A percentile compares a stretch with the other conserved stretches of the same genome.
Evolutionary conservation across 139 green algal species (phyloP).

Genomic region (Desmodesmus armatus): DNA sequence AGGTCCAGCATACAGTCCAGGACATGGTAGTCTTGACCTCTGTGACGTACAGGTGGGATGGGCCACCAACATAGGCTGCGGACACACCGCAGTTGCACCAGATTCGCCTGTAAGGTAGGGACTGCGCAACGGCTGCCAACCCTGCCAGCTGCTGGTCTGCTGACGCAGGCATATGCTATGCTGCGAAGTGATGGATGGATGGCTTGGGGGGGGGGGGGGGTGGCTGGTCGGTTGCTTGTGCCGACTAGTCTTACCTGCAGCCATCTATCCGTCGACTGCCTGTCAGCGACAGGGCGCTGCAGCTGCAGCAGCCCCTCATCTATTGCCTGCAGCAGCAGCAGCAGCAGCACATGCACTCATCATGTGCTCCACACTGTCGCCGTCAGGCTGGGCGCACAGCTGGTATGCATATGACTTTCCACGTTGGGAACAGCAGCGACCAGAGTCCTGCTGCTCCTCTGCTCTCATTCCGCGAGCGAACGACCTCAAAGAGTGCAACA

Average conservation of each 20-base stretch:
- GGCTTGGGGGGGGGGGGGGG: too few relatives aligned
- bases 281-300: not conserved
- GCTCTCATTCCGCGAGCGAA: not conserved
- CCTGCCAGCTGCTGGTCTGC: too few relatives aligned
- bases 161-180: too few relatives aligned
- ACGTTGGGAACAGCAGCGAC: too few relatives aligned
- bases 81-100: not conserved
- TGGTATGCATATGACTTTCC: not conserved
- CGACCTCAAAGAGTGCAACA: not conserved
- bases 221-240: not conserved
- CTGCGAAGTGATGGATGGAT: too few relatives aligned
- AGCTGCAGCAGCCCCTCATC: conserved; percentile 9
- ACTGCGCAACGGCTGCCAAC: too few relatives aligned
- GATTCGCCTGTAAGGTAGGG: not conserved
- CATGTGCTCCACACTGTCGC: not conserved
- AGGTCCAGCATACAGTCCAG: not conserved
- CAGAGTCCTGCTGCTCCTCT: not conserved
- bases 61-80: not conserved
- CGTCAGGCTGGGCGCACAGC: not conserved
- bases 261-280: not conserved
- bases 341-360: not conserved
- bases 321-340: conserved; percentile 23
- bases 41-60: not conserved
- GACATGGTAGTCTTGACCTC: too few relatives aligned
- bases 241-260: not conserved